Conservation (phyloP, 2,329 filamentous ascomycete species). For the Hymenoscyphus scutula region DNA sequence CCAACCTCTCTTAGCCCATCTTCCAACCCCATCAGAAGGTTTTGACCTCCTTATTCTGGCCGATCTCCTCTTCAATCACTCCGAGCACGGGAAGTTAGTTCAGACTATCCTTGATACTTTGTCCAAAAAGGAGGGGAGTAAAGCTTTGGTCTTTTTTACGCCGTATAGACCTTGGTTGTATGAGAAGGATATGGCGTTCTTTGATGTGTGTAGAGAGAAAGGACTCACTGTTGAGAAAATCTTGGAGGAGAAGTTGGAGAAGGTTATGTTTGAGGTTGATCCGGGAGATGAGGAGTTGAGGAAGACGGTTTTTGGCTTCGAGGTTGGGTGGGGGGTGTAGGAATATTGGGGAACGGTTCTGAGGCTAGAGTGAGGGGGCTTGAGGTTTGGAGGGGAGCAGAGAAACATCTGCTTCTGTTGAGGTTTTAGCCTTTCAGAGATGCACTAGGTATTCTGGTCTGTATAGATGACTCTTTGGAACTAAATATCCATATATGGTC, state of each 20-base stretch:
- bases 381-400: too few relatives aligned
- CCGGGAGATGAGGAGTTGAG: slow-evolving; percentile 78
- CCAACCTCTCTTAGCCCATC: slow-evolving; percentile 54
- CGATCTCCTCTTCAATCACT: slow-evolving; percentile 88
- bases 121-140: slow-evolving; percentile 40
- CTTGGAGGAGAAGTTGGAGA: slow-evolving; percentile 77
- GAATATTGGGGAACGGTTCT: not conserved
- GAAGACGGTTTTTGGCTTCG: slow-evolving; percentile 61
- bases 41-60: slow-evolving; percentile 86
- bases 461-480: too few relatives aligned
- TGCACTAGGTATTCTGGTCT: too few relatives aligned
- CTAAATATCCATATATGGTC: too few relatives aligned
- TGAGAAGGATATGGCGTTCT: slow-evolving; percentile 82
- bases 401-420: too few relatives aligned
- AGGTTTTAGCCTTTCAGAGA: too few relatives aligned
- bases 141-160: slow-evolving; percentile 86
- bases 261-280: slow-evolving; percentile 86
- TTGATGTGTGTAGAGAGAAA: slow-evolving; percentile 67
- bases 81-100: slow-evolving; percentile 77
- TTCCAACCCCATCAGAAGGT: slow-evolving; percentile 41
- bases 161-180: slow-evolving; percentile 90
- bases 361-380: too few relatives aligned
- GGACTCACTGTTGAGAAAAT: slow-evolving; percentile 79
- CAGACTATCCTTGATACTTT: slow-evolving; percentile 68
- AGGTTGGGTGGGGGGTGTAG: slow-evolving; percentile 29